Conservation (phyloP, 2,329 filamentous ascomycete genomes). For the Xenoacremonium recifei region DNA sequence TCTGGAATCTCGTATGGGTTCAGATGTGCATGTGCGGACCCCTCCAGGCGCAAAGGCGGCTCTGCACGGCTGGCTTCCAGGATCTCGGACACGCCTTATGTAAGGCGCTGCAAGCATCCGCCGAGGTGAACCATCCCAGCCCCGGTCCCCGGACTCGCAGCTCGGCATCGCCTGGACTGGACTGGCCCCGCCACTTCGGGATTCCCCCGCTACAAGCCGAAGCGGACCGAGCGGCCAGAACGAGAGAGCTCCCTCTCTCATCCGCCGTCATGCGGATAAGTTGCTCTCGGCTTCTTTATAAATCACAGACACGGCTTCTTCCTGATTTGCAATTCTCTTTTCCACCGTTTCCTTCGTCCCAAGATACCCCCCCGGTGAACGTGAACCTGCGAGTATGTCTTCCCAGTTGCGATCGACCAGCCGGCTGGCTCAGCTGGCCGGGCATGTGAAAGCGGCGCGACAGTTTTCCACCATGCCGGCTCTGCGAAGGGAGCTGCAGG, state of each 20-base stretch:
- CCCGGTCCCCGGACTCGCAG: slow-evolving; percentile 1
- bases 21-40: no score
- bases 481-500: slow-evolving; percentile 69
- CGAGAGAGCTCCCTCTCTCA: slow-evolving; percentile 8
- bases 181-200: slow-evolving; percentile 25
- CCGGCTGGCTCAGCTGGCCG: slow-evolving; percentile 34
- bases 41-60: no score
- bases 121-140: background rate
- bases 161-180: slow-evolving; percentile 21
- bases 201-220: slow-evolving; percentile 37
- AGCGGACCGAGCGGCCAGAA: slow-evolving; percentile 30
- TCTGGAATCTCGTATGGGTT: no score
- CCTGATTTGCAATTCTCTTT: slow-evolving; percentile 1
- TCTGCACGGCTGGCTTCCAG: no score
- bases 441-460: slow-evolving; percentile 41
- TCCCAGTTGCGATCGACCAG: slow-evolving; percentile 34
- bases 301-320: background rate
- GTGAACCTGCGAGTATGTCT: slow-evolving; percentile 26
- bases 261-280: slow-evolving; percentile 3
- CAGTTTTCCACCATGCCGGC: slow-evolving; percentile 45
- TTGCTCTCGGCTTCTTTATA: background rate
- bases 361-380: slow-evolving; percentile 4
- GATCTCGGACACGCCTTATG: no score
- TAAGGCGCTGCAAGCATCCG: no score
- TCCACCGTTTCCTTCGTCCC: background rate